Conservation (phyloP, 345 rosid species). For the Schrenkiella parvula region DNA sequence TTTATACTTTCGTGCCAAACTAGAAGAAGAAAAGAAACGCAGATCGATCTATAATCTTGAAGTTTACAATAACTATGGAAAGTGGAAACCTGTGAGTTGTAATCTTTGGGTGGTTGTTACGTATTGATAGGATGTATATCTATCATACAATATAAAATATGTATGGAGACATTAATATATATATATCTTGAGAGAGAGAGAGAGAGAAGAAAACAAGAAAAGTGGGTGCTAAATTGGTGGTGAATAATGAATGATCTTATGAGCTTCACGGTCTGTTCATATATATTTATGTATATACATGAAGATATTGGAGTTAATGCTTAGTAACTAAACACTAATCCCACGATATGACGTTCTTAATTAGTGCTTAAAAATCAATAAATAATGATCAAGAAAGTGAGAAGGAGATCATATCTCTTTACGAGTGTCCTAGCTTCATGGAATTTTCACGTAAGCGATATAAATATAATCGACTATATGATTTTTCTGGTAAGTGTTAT, state of each 20-base stretch:
- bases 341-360: not conserved
- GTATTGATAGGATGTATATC: conserved; percentile 1
- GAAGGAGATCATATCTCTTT: not conserved
- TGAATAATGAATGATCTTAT: conserved; percentile 6
- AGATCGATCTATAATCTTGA: not conserved
- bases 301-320: not conserved
- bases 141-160: not conserved
- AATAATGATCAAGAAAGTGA: conserved; percentile 6
- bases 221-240: conserved; percentile 30
- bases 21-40: conserved; percentile 10
- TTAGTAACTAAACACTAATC: not conserved
- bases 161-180: not conserved
- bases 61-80: not conserved
- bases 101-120: conserved; percentile 9
- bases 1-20: conserved; percentile 22
- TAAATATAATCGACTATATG: not conserved
- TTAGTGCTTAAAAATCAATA: not conserved
- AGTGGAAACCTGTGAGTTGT: conserved; percentile 22
- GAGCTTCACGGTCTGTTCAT: conserved; percentile 13
- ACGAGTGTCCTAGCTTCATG: conserved; percentile 18
- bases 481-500: no score
- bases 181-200: not conserved
- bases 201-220: not conserved
- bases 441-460: conserved; percentile 17
- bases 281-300: conserved; percentile 8